Evolutionary conservation across 768 basidiomycete species (phyloP), one percentile per base, ranked within the genome.

Genomic region (Cystofilobasidium bisporidii): DNA sequence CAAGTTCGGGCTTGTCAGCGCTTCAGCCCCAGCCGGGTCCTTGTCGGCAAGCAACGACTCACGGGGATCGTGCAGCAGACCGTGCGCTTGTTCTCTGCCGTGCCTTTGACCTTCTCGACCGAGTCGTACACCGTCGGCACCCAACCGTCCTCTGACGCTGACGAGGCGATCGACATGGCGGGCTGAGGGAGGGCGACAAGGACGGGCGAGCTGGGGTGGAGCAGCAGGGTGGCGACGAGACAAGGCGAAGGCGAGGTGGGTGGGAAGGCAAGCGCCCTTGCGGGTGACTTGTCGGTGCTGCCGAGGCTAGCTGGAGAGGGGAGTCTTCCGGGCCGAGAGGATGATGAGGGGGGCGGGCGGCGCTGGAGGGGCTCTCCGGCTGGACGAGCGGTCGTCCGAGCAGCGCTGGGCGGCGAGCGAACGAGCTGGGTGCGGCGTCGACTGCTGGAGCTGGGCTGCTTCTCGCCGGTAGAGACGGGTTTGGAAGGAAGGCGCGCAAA

Each of bases 71-170:
- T 41, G 45, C 60, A 61, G 60, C 60, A 61, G 15, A 61, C 60
- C 10, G 40, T 61, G 4, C 60, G 36, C 60, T 61, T 61, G 26
- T 61, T 61, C 45, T 61, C 60, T 15, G 40, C 60, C 15, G 60
- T 61, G 4, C 60, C 60, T 30, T 47, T 61, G 60, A 61, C 60
- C 40, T 61, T 61, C 40, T 41, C 60, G 15, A 61, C 45, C 45
- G 22, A 22, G 24, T 61, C 40, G 40, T 61, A 61, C 28, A 47
- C 60, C 11, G 33, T 18, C 40, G 60, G 60, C 1, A 47, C 45
- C 60, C 60, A 61, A 26, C 60, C 60, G 24, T 61, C 60, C 40
- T 61, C 60, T n/a, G 60, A 61, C 8, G 60, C 60, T 9, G 60
- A 61, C 9, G 60, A 61, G 38, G 53, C 53, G 30, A 56, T 56